Percentiles rank a stretch among this genome's conserved stretches.
phyloP scores from a whole-genome alignment of 1,284 basidiomycete genomes.

The Trametes pubescens region DNA sequence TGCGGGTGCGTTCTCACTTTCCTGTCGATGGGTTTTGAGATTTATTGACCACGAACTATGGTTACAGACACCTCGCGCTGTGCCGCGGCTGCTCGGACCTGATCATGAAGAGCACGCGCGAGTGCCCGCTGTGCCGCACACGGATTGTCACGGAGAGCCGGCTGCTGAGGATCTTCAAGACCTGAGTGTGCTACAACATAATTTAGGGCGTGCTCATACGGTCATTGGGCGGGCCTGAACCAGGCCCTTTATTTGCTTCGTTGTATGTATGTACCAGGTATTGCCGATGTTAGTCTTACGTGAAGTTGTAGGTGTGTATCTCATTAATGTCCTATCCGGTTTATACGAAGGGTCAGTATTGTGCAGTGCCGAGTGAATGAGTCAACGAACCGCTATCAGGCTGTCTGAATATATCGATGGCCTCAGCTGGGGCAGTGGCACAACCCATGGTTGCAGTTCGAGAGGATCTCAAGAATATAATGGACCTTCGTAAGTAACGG shows the following conservation, averaged over 20 bases:
- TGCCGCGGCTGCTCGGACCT: slow-evolving; percentile 86
- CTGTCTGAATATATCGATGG: too few species aligned
- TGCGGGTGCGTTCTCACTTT: slow-evolving; percentile 72
- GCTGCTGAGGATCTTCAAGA: slow-evolving; percentile 82
- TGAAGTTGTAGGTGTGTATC: too few species aligned
- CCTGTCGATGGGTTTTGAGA: not conserved
- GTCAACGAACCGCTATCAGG: too few species aligned
- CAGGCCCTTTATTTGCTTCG: not conserved
- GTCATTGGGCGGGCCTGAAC: too few species aligned
- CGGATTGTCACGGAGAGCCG: slow-evolving; percentile 85
- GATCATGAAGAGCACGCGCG: slow-evolving; percentile 80
- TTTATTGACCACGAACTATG: not conserved
- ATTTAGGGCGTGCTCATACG: not conserved
- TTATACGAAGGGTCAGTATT: too few species aligned
- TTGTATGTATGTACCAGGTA: not conserved
- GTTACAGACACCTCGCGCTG: slow-evolving; percentile 79
- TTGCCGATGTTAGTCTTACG: not conserved
- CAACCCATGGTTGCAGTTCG: too few species aligned
- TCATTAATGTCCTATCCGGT: too few species aligned
- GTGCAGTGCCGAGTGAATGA: too few species aligned
- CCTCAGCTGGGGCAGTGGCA: too few species aligned
- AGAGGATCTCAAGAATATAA: too few species aligned
- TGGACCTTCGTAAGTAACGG: too few species aligned
- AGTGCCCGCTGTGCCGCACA: slow-evolving; percentile 88
- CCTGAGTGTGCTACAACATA: slow-evolving; percentile 32